A percentile compares a stretch with the other conserved stretches of the same genome.
phyloP scores from a whole-genome alignment of 345 rosid genomes.

The Carallia brachiata region DNA sequence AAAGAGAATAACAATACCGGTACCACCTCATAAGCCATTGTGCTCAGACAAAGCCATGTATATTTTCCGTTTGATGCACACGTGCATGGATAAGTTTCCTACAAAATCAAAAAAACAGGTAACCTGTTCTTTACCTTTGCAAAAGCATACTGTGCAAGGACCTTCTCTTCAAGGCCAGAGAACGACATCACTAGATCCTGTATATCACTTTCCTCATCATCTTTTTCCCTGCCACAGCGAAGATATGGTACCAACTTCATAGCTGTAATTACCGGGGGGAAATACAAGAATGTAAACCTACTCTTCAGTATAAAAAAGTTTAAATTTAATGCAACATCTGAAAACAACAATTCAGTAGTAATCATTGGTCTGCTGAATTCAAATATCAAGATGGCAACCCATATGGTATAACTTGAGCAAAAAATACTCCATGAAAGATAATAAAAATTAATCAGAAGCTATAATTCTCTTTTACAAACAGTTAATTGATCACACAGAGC shows the following conservation, averaged over 20 bases:
- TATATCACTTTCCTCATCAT: constrained; percentile 65
- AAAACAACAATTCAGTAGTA: too few relatives aligned
- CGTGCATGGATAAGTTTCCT: too few relatives aligned
- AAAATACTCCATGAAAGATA: too few relatives aligned
- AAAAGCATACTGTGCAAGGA: constrained; percentile 85
- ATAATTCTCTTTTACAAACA: neutral
- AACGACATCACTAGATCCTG: constrained; percentile 76
- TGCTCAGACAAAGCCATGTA: neutral
- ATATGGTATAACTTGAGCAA: too few relatives aligned
- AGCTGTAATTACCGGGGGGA: constrained; percentile 18
- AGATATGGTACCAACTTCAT: constrained; percentile 11
- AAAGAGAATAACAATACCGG: neutral
- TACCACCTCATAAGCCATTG: neutral
- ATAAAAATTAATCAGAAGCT: neutral
- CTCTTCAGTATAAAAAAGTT: neutral
- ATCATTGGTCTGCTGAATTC: too few relatives aligned
- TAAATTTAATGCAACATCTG: neutral
- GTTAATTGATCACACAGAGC: too few relatives aligned
- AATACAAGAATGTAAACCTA: constrained; percentile 1
- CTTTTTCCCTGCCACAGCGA: constrained; percentile 51
- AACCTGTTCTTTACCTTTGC: constrained; percentile 68
- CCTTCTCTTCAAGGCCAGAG: constrained; percentile 80
- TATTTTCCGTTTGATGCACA: too few relatives aligned
- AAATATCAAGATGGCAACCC: too few relatives aligned
- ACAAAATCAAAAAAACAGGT: neutral